phyloP scores from a whole-genome alignment of 1,284 basidiomycete genomes.

The Malassezia brasiliensis region DNA sequence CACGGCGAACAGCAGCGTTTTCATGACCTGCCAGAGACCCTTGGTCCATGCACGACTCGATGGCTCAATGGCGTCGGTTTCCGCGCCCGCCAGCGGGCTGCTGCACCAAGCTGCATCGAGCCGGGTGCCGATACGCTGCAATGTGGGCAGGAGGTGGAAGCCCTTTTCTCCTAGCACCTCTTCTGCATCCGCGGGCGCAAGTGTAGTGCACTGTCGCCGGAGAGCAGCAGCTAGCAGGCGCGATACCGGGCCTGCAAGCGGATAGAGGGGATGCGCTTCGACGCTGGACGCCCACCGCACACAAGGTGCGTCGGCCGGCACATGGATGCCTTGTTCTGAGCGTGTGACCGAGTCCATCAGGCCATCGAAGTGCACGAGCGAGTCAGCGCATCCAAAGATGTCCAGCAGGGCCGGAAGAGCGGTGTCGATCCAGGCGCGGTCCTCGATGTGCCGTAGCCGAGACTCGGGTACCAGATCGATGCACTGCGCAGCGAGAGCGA shows the following conservation, averaged over 20 bases:
- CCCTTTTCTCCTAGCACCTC: background rate
- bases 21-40: slow-evolving; percentile 38
- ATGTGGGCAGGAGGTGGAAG: background rate
- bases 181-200: background rate
- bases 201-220: slow-evolving; percentile 1
- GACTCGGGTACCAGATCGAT: slow-evolving; percentile 5
- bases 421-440: slow-evolving; percentile 6
- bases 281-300: background rate
- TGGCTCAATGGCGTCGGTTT: background rate
- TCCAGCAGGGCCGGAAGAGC: slow-evolving; percentile 2
- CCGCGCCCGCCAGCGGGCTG: slow-evolving; percentile 7
- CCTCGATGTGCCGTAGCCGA: background rate
- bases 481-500: slow-evolving; percentile 9
- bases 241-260: slow-evolving; percentile 34
- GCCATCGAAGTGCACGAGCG: background rate
- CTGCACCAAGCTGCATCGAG: slow-evolving; percentile 7
- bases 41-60: slow-evolving; percentile 10
- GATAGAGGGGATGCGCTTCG: slow-evolving; percentile 19
- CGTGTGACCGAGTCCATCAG: background rate
- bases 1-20: slow-evolving; percentile 38
- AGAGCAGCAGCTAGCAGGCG: slow-evolving; percentile 30
- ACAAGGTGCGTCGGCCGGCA: background rate
- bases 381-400: background rate
- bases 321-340: background rate
- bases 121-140: background rate